A percentile compares a stretch with the other conserved stretches of the same genome.
phyloP scores from a whole-genome alignment of 140 eudicot species.

The Bidens hawaiensis region DNA sequence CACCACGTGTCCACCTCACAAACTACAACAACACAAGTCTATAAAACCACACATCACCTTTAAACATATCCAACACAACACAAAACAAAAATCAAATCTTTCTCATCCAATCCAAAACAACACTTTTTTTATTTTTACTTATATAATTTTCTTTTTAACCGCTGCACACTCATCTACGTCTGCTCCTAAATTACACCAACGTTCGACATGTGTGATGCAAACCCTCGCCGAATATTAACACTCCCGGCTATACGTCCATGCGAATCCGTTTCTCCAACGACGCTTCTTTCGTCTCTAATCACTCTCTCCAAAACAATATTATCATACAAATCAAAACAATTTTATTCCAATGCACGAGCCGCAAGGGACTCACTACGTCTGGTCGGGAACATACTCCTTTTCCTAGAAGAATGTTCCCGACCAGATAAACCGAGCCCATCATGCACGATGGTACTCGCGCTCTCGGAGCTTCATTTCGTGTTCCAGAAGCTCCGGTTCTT shows the following conservation, averaged over 20 bases:
- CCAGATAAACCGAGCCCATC: conserved; percentile 7
- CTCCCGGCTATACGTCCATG: conserved; percentile 83
- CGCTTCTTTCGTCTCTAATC: conserved; percentile 55
- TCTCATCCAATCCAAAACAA: conserved; percentile 17
- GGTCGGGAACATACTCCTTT: conserved; percentile 34
- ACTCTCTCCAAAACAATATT: conserved; percentile 38
- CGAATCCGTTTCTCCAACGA: conserved; percentile 46
- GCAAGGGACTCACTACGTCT: conserved; percentile 38
- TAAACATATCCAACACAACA: conserved; percentile 11
- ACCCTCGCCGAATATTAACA: conserved; percentile 69
- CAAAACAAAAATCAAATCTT: conserved; percentile 4
- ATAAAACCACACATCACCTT: conserved; percentile 14
- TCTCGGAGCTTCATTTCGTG: conserved; percentile 76
- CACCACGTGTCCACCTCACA: conserved; percentile 35
- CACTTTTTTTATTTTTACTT: neutral
- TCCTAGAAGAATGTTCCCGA: conserved; percentile 52
- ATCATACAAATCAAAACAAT: conserved; percentile 29
- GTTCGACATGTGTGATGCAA: conserved; percentile 38
- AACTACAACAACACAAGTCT: neutral
- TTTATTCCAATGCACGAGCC: conserved; percentile 42
- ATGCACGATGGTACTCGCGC: conserved; percentile 18
- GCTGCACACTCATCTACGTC: too few relatives aligned
- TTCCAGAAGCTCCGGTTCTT: conserved; percentile 64
- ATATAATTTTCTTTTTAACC: too few relatives aligned
- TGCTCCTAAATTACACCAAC: conserved; percentile 15